phyloP scores from a whole-genome alignment of 345 rosid species.

The Pugionium dolabratum region DNA sequence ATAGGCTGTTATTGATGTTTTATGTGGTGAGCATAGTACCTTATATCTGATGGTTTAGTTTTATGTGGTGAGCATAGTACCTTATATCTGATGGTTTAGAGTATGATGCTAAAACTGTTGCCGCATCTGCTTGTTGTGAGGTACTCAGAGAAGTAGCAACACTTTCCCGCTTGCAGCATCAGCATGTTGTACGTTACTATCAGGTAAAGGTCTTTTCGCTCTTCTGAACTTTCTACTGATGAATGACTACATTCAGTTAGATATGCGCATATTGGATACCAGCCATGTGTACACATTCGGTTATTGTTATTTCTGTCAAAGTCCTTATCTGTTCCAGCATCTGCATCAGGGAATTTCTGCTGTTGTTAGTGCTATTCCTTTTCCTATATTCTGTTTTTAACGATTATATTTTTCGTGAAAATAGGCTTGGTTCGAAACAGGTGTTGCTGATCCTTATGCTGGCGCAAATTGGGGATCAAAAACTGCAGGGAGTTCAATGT shows the following conservation, averaged over 20 bases:
- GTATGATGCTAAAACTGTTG: constrained; percentile 25
- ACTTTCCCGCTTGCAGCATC: constrained; percentile 96
- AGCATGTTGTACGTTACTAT: constrained; percentile 98
- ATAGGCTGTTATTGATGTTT: constrained; percentile 22
- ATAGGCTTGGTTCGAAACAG: constrained; percentile 95
- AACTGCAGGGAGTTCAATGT: constrained; percentile 69
- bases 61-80: constrained; percentile 6
- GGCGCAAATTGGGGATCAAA: constrained; percentile 71
- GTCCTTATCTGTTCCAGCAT: constrained; percentile 21
- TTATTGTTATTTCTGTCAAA: background rate
- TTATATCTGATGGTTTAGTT: constrained; percentile 21
- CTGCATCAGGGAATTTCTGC: constrained; percentile 4
- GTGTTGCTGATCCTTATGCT: constrained; percentile 64
- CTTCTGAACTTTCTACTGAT: constrained; percentile 28
- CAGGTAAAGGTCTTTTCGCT: constrained; percentile 55
- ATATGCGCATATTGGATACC: constrained; percentile 9
- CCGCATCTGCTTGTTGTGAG: constrained; percentile 37
- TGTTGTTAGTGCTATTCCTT: constrained; percentile 14
- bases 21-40: constrained; percentile 2
- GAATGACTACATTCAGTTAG: constrained; percentile 9
- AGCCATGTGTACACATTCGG: constrained; percentile 13
- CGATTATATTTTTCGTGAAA: constrained; percentile 13
- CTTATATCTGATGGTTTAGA: constrained; percentile 20
- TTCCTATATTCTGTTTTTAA: constrained; percentile 1
- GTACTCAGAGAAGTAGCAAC: constrained; percentile 92